A percentile compares a stretch with the other conserved stretches of the same genome.
These are phyloP conservation scores for Combretum micranthum DNA, from an alignment of 345 rosid genomes.

Conservation along the genomic window DNA sequence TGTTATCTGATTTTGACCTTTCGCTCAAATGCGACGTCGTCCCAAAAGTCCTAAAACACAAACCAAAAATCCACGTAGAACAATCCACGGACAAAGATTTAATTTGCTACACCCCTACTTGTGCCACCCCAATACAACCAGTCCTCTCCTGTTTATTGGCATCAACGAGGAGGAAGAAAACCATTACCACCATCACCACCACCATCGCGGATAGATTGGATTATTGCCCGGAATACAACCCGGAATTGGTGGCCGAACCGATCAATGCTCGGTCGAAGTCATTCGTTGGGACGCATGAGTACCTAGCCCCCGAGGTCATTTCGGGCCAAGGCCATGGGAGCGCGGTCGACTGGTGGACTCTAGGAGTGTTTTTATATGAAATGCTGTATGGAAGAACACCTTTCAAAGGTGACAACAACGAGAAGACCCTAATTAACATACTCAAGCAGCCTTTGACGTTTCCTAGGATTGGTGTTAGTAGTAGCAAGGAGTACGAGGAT, in stretches of 20 bases:
- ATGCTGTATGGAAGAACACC: constrained; percentile 85
- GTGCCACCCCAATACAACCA: constrained; percentile 56
- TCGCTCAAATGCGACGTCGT: constrained; percentile 86
- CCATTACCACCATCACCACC: constrained; percentile 20
- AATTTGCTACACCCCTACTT: constrained; percentile 45
- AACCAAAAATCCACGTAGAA: constrained; percentile 6
- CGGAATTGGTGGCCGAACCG: constrained; percentile 75
- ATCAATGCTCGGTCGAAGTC: constrained; percentile 69
- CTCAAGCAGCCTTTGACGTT: constrained; percentile 66
- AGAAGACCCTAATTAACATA: constrained; percentile 72
- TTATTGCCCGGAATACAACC: constrained; percentile 7
- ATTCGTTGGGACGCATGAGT: constrained; percentile 93
- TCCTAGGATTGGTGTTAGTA: constrained; percentile 53
- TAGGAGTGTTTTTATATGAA: constrained; percentile 80
- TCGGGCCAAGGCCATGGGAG: constrained; percentile 97
- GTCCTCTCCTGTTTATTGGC: constrained; percentile 63
- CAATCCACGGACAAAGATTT: constrained; percentile 8
- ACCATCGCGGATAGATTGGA: constrained; percentile 9
- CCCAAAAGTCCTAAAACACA: constrained; percentile 46
- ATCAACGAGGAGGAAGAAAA: constrained; percentile 27
- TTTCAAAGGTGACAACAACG: constrained; percentile 88
- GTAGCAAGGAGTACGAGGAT: constrained; percentile 50
- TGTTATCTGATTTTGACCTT: constrained; percentile 76
- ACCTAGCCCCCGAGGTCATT: constrained; percentile 90
- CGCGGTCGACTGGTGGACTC: constrained; percentile 98